phyloP scores from a whole-genome alignment of 176 grass and related monocot species.

The Musa schizocarpa region DNA sequence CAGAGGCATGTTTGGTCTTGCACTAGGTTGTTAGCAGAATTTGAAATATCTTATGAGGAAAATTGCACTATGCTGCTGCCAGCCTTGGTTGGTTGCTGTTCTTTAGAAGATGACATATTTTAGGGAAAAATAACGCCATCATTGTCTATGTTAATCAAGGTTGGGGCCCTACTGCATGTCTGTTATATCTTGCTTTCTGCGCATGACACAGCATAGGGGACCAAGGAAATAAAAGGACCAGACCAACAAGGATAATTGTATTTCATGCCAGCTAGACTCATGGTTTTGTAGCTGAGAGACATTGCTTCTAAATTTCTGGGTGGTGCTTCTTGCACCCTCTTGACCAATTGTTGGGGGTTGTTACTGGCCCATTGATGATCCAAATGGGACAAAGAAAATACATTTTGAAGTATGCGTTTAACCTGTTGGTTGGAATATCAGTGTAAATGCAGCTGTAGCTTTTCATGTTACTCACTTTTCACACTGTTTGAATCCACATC shows the following conservation, averaged over 20 bases:
- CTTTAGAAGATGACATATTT: background rate
- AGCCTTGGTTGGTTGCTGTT: too few species aligned
- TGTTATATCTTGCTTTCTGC: background rate
- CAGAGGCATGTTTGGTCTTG: too few species aligned
- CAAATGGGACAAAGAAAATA: background rate
- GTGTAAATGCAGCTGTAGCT: too few species aligned
- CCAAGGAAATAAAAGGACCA: background rate
- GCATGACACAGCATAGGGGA: background rate
- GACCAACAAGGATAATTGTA: background rate
- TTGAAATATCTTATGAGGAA: too few species aligned
- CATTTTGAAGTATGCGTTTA: background rate
- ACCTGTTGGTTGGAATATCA: background rate
- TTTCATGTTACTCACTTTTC: too few species aligned
- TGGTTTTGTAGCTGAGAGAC: background rate
- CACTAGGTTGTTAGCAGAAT: too few species aligned
- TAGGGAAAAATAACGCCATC: background rate
- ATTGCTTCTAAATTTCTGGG: background rate
- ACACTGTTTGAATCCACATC: too few species aligned
- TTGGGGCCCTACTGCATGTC: too few species aligned
- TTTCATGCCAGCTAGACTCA: background rate
- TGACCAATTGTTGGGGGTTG: too few species aligned
- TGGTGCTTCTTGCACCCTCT: background rate
- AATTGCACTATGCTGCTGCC: too few species aligned
- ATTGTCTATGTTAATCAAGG: background rate
- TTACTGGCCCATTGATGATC: background rate